Percentiles rank a stretch among this genome's conserved stretches.
Conservation (phyloP, 352 stramenopile genomes). For the Stephanocyclus meneghinianus region DNA sequence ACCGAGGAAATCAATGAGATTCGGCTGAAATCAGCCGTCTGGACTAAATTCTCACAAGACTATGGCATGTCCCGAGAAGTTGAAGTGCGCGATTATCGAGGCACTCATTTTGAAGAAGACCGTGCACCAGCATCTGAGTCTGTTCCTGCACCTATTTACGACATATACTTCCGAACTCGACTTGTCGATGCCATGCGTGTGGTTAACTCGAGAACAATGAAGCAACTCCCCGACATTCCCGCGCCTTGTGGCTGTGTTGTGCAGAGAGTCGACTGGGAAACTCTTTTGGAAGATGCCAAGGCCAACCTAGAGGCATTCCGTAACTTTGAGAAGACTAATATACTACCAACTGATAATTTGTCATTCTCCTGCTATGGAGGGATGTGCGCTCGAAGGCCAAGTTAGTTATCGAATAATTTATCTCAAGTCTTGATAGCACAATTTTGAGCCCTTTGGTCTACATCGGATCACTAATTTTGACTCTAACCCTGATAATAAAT, state of each 20-base stretch:
- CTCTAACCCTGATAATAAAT: too few relatives aligned
- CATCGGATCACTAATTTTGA: too few relatives aligned
- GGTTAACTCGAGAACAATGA: background rate
- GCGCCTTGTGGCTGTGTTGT: background rate
- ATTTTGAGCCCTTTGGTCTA: too few relatives aligned
- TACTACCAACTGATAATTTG: background rate
- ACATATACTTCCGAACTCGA: constrained; percentile 12
- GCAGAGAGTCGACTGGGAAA: background rate
- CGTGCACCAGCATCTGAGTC: background rate
- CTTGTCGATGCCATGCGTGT: constrained; percentile 6
- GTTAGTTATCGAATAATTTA: background rate
- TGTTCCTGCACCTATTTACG: background rate
- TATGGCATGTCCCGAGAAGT: background rate
- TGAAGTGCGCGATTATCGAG: background rate
- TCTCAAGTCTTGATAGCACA: too few relatives aligned
- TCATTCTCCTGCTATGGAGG: background rate
- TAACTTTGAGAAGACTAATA: constrained; percentile 8
- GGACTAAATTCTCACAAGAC: constrained; percentile 10
- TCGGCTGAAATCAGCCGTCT: constrained; percentile 3
- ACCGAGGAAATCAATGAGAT: constrained; percentile 8
- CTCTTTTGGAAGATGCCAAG: constrained; percentile 11
- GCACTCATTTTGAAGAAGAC: background rate
- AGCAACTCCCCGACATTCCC: background rate
- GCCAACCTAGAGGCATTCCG: constrained; percentile 1
- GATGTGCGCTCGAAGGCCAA: constrained; percentile 1